These are phyloP conservation scores for Colletotrichum sansevieriae DNA, from an alignment of 2,329 filamentous ascomycete genomes.

Conservation along the genomic window DNA sequence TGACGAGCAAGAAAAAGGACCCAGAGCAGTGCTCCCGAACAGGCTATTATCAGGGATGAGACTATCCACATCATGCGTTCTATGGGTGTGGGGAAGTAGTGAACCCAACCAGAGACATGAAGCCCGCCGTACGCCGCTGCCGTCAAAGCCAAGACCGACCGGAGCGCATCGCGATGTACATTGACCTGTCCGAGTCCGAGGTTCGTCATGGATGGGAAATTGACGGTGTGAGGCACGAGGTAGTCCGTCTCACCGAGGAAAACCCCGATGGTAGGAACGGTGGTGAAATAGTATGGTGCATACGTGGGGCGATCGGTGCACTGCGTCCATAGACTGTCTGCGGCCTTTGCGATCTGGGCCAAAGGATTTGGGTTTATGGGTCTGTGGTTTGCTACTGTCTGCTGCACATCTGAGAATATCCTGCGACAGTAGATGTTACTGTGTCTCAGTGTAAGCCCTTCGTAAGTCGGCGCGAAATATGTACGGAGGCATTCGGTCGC, in stretches of 20 bases:
- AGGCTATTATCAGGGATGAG: constrained; percentile 42
- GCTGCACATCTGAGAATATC: constrained; percentile 26
- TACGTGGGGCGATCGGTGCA: constrained; percentile 14
- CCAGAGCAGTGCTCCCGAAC: constrained; percentile 30
- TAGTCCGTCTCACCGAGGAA: constrained; percentile 39
- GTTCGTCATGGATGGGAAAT: constrained; percentile 34
- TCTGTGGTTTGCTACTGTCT: neutral
- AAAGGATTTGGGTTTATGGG: neutral
- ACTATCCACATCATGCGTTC: constrained; percentile 46
- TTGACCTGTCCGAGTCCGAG: constrained; percentile 38
- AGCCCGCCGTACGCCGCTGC: constrained; percentile 40
- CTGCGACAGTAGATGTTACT: constrained; percentile 31
- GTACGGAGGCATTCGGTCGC: constrained; percentile 23
- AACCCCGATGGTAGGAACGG: constrained; percentile 27
- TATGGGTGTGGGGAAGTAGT: constrained; percentile 44
- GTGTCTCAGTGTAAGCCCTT: constrained; percentile 12
- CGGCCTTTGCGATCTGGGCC: constrained; percentile 11
- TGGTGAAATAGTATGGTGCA: constrained; percentile 25
- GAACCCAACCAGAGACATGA: constrained; percentile 46
- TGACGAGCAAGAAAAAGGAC: constrained; percentile 39
- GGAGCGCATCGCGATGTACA: constrained; percentile 36
- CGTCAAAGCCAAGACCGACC: constrained; percentile 32
- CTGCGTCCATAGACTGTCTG: constrained; percentile 11
- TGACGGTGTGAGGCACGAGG: constrained; percentile 22
- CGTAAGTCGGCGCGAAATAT: constrained; percentile 27